A percentile compares a stretch with the other conserved stretches of the same genome.
phyloP scores from a whole-genome alignment of 108 stramenopile genomes.

The Asterionellopsis glacialis region DNA sequence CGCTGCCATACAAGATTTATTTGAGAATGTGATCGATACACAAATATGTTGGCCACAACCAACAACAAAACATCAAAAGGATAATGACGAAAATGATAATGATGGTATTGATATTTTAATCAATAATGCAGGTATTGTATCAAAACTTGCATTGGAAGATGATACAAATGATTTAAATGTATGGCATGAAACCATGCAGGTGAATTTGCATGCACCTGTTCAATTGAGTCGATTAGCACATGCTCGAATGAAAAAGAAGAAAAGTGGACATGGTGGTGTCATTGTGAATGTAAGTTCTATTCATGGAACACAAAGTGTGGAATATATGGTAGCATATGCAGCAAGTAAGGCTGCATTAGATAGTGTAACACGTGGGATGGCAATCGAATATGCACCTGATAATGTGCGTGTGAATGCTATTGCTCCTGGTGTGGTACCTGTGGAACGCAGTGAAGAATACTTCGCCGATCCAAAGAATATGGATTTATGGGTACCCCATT shows the following conservation, averaged over 20 bases:
- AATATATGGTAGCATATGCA: slow-evolving; percentile 62
- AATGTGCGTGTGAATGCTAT: slow-evolving; percentile 49
- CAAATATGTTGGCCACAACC: slow-evolving; percentile 4
- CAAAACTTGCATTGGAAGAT: slow-evolving; percentile 58
- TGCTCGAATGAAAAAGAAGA: slow-evolving; percentile 25
- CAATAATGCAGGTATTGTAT: slow-evolving; percentile 65
- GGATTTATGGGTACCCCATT: slow-evolving; percentile 41
- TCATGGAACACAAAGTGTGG: slow-evolving; percentile 45
- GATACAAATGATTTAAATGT: slow-evolving; percentile 38
- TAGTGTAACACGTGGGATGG: slow-evolving; percentile 37
- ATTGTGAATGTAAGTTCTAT: slow-evolving; percentile 63
- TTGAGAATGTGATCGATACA: slow-evolving; percentile 15
- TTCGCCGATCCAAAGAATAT: slow-evolving; percentile 23
- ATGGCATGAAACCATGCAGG: slow-evolving; percentile 54
- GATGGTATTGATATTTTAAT: slow-evolving; percentile 44
- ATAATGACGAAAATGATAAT: too few relatives aligned
- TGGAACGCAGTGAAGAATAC: slow-evolving; percentile 42
- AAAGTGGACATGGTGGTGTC: slow-evolving; percentile 15
- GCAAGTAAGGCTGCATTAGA: slow-evolving; percentile 56
- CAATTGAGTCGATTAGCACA: slow-evolving; percentile 40
- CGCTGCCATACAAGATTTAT: slow-evolving; percentile 24
- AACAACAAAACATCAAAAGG: too few relatives aligned
- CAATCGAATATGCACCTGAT: slow-evolving; percentile 45
- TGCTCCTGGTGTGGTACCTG: slow-evolving; percentile 59
- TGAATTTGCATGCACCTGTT: slow-evolving; percentile 61